Conservation (phyloP, 495 filamentous ascomycete genomes). For the Penicillium macrosclerotiorum region DNA sequence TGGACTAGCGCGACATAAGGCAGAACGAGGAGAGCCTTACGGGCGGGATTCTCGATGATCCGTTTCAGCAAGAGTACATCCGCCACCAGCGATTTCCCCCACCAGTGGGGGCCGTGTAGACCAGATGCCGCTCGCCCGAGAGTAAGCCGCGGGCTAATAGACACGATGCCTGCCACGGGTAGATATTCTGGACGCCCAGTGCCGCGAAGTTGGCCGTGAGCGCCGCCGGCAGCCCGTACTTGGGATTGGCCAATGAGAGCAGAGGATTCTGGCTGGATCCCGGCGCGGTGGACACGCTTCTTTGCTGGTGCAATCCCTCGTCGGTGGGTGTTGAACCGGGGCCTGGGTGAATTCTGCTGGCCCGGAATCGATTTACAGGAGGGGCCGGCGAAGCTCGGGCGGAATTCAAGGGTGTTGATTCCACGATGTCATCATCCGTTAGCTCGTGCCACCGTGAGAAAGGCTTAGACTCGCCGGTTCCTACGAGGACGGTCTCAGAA, state of each 20-base stretch:
- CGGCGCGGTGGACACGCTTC: slow-evolving; percentile 43
- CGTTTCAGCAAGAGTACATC: slow-evolving; percentile 74
- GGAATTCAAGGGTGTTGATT: slow-evolving; percentile 23
- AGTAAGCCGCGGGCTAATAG: slow-evolving; percentile 67
- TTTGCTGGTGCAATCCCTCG: slow-evolving; percentile 42
- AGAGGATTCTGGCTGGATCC: slow-evolving; percentile 55
- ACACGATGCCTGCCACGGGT: slow-evolving; percentile 83
- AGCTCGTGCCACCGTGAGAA: no score
- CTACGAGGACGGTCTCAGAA: no score
- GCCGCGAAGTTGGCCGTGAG: slow-evolving; percentile 64
- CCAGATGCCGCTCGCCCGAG: slow-evolving; percentile 63
- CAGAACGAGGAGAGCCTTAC: slow-evolving; percentile 75
- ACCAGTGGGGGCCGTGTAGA: slow-evolving; percentile 83
- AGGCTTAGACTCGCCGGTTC: no score
- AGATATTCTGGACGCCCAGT: slow-evolving; percentile 66
- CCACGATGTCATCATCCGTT: slow-evolving; percentile 12
- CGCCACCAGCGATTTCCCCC: slow-evolving; percentile 80
- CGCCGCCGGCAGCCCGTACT: slow-evolving; percentile 60
- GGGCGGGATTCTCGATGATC: slow-evolving; percentile 60
- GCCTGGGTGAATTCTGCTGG: slow-evolving; percentile 38
- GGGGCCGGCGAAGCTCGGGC: slow-evolving; percentile 23
- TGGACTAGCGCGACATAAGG: slow-evolving; percentile 83
- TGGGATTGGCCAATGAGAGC: slow-evolving; percentile 59
- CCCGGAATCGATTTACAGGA: slow-evolving; percentile 31
- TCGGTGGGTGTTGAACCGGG: slow-evolving; percentile 28